A percentile compares a stretch with the other conserved stretches of the same genome.
These are phyloP conservation scores for Saccharomyces pastorianus DNA, from an alignment of 1,139 yeast genomes.

Conservation along the genomic window DNA sequence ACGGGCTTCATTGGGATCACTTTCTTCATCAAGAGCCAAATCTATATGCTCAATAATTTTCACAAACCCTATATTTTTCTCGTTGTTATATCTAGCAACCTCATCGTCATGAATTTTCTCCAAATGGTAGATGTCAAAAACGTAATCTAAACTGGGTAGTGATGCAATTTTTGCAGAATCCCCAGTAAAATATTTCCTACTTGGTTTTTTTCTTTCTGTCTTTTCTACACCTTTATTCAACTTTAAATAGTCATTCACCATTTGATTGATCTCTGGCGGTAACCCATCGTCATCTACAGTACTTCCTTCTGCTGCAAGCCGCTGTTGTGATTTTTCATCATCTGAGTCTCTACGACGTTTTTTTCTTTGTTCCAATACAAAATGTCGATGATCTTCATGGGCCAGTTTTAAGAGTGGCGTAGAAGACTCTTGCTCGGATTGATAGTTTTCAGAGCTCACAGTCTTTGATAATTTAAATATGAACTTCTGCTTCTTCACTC, in stretches of 20 bases:
- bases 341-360: constrained; percentile 13
- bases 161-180: constrained; percentile 13
- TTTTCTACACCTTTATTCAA: constrained; percentile 20
- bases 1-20: constrained; percentile 33
- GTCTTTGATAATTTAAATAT: constrained; percentile 32
- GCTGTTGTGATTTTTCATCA: neutral
- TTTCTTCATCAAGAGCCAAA: constrained; percentile 43
- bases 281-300: constrained; percentile 33
- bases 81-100: constrained; percentile 35
- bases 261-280: constrained; percentile 57
- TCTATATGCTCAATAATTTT: constrained; percentile 58
- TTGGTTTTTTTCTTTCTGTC: constrained; percentile 19
- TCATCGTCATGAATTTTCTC: constrained; percentile 43
- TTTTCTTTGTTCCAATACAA: constrained; percentile 24
- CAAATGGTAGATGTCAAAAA: constrained; percentile 78
- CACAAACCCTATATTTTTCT: constrained; percentile 52
- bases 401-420: constrained; percentile 27
- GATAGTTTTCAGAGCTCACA: constrained; percentile 22
- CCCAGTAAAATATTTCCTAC: constrained; percentile 23
- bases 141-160: constrained; percentile 56
- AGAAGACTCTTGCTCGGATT: constrained; percentile 7
- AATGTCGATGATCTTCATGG: constrained; percentile 22
- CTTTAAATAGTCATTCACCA: constrained; percentile 53
- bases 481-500: constrained; percentile 28
- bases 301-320: neutral